Base-by-base conservation (phyloP, 2,329 filamentous ascomycete genomes). In the Colletotrichum sp. region DNA sequence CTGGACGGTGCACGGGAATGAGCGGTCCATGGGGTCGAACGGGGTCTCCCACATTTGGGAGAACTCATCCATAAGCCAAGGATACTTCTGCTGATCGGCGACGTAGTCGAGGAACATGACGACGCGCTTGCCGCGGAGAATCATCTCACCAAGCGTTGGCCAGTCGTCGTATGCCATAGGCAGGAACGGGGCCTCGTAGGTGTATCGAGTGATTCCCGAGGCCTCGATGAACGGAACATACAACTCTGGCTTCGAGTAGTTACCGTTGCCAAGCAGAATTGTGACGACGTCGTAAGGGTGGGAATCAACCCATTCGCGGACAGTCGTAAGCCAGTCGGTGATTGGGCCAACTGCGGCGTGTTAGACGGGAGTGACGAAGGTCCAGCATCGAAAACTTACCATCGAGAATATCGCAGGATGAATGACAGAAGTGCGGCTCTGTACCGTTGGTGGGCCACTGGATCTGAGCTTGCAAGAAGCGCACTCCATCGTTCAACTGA, bases 271-370 rank as follows among this genome's bases (percentile, higher is more conserved):
- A 67, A 98, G 92, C 22, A 98, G 88, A 78, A 98, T 93, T 2
- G 95, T 96, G 30, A 98, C 91, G 2, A 98, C 94, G 78, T 98
- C 96, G 85, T 95, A 96, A 0, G 95, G 96, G 79, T 98, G 92
- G 1, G 82, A 80, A 8, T 90, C 88, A 4, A 98, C 91, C 96
- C 96, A 98, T 59, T 87, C 83, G 44, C 88, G 88, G 15, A 98
- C 94, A 1, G 87, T 88, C 8, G 87, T 87, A 39, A 98, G 91
- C 86, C 95, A 97, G 59, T 91, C 87, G 70, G 93, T 91, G 67
- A 97, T 93, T 9, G 94, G 93, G 0, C 96, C 96, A 3, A 91
- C 94, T 78, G 27, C 13, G 4, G 15, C 0, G 15, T 16, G 69
- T 78, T 69, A 77, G 75, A 25, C 19, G 19, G 11, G 44, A 8